Evolutionary conservation across 257 asterid genomes (phyloP).

Genomic region (Solanum appendiculatum): DNA sequence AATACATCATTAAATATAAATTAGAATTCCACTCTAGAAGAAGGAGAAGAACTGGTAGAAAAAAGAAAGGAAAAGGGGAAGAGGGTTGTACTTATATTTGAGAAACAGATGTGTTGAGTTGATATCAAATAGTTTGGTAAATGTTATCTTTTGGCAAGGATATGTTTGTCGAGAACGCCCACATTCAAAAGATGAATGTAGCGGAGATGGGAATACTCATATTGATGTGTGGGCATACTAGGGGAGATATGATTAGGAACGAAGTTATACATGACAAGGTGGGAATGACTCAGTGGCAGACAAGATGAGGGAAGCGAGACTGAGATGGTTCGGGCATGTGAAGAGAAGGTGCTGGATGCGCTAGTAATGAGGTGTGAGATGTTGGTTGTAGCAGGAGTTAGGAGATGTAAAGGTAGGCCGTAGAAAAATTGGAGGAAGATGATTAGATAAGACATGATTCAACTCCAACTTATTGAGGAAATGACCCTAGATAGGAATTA

Average conservation of each 20-base stretch:
- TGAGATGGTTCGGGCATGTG: neutral
- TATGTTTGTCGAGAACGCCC: neutral
- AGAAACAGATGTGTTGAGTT: neutral
- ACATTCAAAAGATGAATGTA: neutral
- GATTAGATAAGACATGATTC: neutral
- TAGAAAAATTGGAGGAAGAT: neutral
- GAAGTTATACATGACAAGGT: neutral
- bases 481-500: neutral
- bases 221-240: neutral
- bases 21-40: neutral
- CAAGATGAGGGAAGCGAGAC: neutral
- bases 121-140: neutral
- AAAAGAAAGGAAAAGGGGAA: neutral
- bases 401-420: neutral
- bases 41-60: neutral
- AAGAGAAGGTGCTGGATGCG: neutral
- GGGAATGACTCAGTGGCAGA: neutral
- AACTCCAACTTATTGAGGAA: neutral
- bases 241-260: neutral
- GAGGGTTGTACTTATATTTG: neutral
- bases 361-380: neutral
- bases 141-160: neutral
- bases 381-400: neutral
- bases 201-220: neutral
- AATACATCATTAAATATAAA: neutral